A percentile compares a stretch with the other conserved stretches of the same genome.
These are phyloP conservation scores for Helichrysum umbraculigerum DNA, from an alignment of 129 eudicot species.

Conservation along the genomic window DNA sequence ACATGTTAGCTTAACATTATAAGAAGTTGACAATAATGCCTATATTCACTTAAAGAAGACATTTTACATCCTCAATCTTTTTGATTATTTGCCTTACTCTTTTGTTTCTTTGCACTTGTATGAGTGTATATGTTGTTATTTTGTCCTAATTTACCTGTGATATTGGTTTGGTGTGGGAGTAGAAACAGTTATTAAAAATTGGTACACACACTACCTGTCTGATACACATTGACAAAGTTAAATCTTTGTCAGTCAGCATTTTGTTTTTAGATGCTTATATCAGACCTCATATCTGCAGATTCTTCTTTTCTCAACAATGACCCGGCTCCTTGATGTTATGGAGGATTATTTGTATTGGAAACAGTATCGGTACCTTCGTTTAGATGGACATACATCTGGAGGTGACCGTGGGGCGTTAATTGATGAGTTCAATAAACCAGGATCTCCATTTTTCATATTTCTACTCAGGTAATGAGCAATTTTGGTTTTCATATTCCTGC, in stretches of 20 bases:
- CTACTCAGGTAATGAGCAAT: constrained; percentile 68
- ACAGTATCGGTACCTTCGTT: constrained; percentile 87
- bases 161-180: constrained; percentile 2
- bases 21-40: not conserved
- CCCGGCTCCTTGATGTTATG: constrained; percentile 99
- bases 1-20: constrained; percentile 6
- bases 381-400: constrained; percentile 97
- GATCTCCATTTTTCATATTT: constrained; percentile 90
- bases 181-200: not conserved
- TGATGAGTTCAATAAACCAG: constrained; percentile 76
- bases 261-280: constrained; percentile 24
- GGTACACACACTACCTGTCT: not conserved
- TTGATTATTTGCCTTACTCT: not conserved
- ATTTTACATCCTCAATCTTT: not conserved
- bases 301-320: constrained; percentile 97
- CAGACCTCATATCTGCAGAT: constrained; percentile 55
- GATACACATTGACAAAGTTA: not conserved
- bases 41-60: not conserved
- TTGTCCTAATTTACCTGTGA: not conserved
- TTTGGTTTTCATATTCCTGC: constrained; percentile 67
- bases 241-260: constrained; percentile 7
- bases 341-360: constrained; percentile 95
- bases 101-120: not conserved
- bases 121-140: not conserved
- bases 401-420: constrained; percentile 94